These are phyloP conservation scores for Staphylotrichum tortipilum DNA, from an alignment of 495 filamentous ascomycete genomes.

Conservation along the genomic window DNA sequence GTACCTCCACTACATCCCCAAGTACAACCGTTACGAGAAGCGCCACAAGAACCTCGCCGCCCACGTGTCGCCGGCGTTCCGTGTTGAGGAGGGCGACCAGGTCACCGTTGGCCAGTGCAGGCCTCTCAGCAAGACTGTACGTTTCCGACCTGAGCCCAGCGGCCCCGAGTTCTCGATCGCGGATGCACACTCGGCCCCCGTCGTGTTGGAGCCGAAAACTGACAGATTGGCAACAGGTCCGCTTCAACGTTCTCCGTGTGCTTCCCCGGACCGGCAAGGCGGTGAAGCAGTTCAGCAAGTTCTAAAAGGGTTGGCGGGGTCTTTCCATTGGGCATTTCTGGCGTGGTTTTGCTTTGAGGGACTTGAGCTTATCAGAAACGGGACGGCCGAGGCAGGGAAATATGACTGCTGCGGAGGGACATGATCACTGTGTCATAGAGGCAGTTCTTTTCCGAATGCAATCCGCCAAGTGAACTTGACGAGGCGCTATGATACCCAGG, in stretches of 20 bases:
- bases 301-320: constrained; percentile 53
- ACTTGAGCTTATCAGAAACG: constrained; percentile 41
- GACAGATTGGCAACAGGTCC: constrained; percentile 52
- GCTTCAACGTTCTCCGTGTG: constrained; percentile 98
- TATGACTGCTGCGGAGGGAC: constrained; percentile 33
- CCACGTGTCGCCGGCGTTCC: constrained; percentile 98
- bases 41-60: constrained; percentile 99
- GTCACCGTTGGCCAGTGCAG: constrained; percentile 99
- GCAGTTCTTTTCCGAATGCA: constrained; percentile 44
- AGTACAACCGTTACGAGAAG: constrained; percentile 99
- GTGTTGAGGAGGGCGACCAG: constrained; percentile 98
- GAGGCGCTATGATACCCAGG: constrained; percentile 18
- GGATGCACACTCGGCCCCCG: background rate
- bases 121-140: constrained; percentile 96
- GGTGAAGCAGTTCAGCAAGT: constrained; percentile 96
- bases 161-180: background rate
- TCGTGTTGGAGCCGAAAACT: background rate
- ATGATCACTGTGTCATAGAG: constrained; percentile 33
- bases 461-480: constrained; percentile 27
- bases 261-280: constrained; percentile 92
- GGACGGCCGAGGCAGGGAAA: constrained; percentile 39
- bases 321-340: constrained; percentile 42
- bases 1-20: constrained; percentile 99
- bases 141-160: constrained; percentile 29
- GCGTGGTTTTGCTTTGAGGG: constrained; percentile 45